Conservation (phyloP, 495 filamentous ascomycete species). For the Penicillium argentinense region DNA sequence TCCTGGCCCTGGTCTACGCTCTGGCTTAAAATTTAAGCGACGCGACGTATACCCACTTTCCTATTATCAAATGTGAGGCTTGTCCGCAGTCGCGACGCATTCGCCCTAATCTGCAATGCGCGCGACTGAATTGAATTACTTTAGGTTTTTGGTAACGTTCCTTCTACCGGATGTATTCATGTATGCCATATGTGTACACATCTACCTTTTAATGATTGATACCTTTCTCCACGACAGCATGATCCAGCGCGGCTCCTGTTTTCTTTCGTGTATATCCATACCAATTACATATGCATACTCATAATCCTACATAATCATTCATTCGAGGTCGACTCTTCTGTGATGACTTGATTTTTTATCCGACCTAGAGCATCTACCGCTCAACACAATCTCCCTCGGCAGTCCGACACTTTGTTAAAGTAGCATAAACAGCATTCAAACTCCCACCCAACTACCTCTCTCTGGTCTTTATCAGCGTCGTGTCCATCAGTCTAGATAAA, state of each 20-base stretch:
- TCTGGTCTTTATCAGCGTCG: too few relatives aligned
- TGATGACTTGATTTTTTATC: too few relatives aligned
- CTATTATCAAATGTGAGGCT: too few relatives aligned
- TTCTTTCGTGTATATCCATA: constrained; percentile 4
- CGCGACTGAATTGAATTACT: not conserved
- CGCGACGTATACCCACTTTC: not conserved
- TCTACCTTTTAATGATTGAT: constrained; percentile 20
- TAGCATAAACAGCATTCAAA: too few relatives aligned
- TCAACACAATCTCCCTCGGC: too few relatives aligned
- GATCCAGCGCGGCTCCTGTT: constrained; percentile 23
- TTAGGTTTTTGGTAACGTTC: not conserved
- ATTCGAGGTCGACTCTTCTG: too few relatives aligned
- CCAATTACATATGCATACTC: not conserved
- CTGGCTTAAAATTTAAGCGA: constrained; percentile 18
- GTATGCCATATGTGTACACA: constrained; percentile 10
- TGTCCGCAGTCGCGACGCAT: too few relatives aligned
- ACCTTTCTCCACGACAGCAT: constrained; percentile 32
- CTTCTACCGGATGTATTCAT: constrained; percentile 6
- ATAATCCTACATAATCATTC: not conserved
- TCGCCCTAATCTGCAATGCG: not conserved
- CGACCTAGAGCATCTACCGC: too few relatives aligned
- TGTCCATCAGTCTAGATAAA: too few relatives aligned
- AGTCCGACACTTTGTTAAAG: too few relatives aligned
- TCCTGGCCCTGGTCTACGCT: constrained; percentile 29
- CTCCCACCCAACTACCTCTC: too few relatives aligned